phyloP scores from a whole-genome alignment of 768 basidiomycete species.

The Collybia sordida region DNA sequence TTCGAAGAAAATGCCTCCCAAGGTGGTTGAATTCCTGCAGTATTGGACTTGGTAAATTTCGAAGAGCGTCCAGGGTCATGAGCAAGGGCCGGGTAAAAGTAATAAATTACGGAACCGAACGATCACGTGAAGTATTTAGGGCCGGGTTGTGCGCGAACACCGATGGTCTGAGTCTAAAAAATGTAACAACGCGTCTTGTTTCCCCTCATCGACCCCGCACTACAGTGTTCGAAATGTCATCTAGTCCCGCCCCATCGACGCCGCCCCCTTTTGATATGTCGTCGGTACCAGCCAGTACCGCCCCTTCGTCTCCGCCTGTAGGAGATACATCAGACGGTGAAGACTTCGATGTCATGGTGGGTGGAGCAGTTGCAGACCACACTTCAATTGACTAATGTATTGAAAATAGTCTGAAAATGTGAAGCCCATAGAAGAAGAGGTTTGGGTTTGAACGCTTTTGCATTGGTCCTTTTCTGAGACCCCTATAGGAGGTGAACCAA shows the following conservation, averaged over 20 bases:
- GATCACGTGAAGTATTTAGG: constrained; percentile 12
- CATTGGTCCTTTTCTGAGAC: background rate
- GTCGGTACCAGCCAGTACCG: constrained; percentile 19
- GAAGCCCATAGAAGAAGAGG: constrained; percentile 9
- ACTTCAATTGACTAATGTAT: background rate
- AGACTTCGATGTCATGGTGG: constrained; percentile 11
- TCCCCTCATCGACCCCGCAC: constrained; percentile 1
- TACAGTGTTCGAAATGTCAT: constrained; percentile 15
- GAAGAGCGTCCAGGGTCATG: too few relatives aligned
- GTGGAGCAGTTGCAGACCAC: background rate
- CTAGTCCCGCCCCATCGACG: constrained; percentile 15
- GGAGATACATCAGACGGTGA: constrained; percentile 15
- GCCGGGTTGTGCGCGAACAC: constrained; percentile 10
- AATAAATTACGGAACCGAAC: background rate
- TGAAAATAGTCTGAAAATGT: constrained; percentile 7
- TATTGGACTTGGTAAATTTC: too few relatives aligned
- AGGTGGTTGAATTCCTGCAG: too few relatives aligned
- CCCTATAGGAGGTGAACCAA: constrained; percentile 43
- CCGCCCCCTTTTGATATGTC: constrained; percentile 17
- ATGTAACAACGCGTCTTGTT: constrained; percentile 14
- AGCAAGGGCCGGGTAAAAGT: background rate
- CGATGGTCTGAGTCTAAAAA: constrained; percentile 13
- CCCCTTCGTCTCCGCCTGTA: constrained; percentile 19
- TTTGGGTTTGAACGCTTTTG: background rate
- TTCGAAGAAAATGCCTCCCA: too few relatives aligned